A percentile compares a stretch with the other conserved stretches of the same genome.
Evolutionary conservation across 306 rosid genomes (phyloP).

Genomic region (Cucurbita ficifolia): DNA sequence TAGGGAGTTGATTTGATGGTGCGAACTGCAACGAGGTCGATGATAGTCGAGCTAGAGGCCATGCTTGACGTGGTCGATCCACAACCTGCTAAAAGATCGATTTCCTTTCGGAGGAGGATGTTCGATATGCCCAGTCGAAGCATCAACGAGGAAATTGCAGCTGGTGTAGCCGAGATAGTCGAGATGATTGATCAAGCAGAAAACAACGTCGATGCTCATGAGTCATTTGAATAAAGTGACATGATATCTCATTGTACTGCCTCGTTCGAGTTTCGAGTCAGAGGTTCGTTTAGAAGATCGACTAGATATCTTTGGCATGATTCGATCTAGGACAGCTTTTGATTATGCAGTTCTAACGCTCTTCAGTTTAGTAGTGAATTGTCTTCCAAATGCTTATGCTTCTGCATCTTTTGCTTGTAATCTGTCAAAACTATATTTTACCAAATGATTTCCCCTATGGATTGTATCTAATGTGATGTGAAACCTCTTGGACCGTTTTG

Average conservation of each 20-base stretch:
- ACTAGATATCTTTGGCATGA: background rate
- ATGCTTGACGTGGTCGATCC: slow-evolving; percentile 85
- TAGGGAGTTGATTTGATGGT: slow-evolving; percentile 69
- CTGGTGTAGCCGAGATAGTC: slow-evolving; percentile 71
- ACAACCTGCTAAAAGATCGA: slow-evolving; percentile 54
- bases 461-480: too few species aligned
- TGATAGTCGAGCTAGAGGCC: slow-evolving; percentile 84
- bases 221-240: slow-evolving; percentile 20
- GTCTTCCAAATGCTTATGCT: background rate
- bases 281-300: background rate
- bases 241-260: background rate
- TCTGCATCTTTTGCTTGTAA: background rate
- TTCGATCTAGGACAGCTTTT: background rate
- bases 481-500: too few species aligned
- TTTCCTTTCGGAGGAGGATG: slow-evolving; percentile 61
- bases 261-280: background rate
- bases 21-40: slow-evolving; percentile 63
- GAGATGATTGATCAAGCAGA: slow-evolving; percentile 59
- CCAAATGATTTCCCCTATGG: too few species aligned
- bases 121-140: slow-evolving; percentile 73
- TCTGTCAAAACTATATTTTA: too few species aligned
- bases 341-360: background rate
- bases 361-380: background rate
- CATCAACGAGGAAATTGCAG: slow-evolving; percentile 71
- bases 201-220: slow-evolving; percentile 27